Base-by-base conservation (phyloP, 2,329 filamentous ascomycete species). In the Nigrograna mackinnonii region DNA sequence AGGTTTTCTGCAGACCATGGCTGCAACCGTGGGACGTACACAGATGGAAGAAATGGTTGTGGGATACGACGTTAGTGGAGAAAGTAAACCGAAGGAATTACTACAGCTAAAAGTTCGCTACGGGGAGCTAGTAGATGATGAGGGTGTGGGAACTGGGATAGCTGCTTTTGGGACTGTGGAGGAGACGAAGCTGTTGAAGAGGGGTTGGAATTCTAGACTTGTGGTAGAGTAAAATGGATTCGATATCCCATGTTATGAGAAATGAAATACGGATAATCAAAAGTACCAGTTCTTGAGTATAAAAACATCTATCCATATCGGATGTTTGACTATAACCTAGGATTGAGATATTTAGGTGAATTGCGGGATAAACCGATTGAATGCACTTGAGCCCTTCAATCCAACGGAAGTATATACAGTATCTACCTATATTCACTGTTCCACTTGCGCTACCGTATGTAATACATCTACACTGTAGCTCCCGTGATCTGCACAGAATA, bases 401-500 rank as follows among this genome's bases (percentile, higher is more conserved):
- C n/a, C n/a, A n/a, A n/a, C n/a, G n/a, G n/a, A n/a, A n/a, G n/a
- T n/a, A n/a, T n/a, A n/a, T n/a, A n/a, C n/a, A n/a, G n/a, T n/a
- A n/a, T n/a, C n/a, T n/a, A n/a, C n/a, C n/a, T n/a, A n/a, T n/a
- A n/a, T n/a, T n/a, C n/a, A n/a, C n/a, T n/a, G n/a, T n/a, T n/a
- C n/a, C n/a, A n/a, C 24, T n/a, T 28, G 24, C 9, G 24, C 9
- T n/a, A 28, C 24, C 9, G 24, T 28, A 9, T 28, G 9, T n/a
- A 28, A 9, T n/a, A 9, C 24, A 28, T n/a, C 24, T 28, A 33
- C 13, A 35, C 46, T 13, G 50, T 58, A 1, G 54, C 56, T 12
- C 56, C 56, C 4, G 53, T 50, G 14, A 58, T 18, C 39, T 55
- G 41, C 9, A 59, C 19, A 9, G 35, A 41, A 46, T 54, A 60